phyloP scores from a whole-genome alignment of 495 filamentous ascomycete genomes.

The Pyronema domesticum region DNA sequence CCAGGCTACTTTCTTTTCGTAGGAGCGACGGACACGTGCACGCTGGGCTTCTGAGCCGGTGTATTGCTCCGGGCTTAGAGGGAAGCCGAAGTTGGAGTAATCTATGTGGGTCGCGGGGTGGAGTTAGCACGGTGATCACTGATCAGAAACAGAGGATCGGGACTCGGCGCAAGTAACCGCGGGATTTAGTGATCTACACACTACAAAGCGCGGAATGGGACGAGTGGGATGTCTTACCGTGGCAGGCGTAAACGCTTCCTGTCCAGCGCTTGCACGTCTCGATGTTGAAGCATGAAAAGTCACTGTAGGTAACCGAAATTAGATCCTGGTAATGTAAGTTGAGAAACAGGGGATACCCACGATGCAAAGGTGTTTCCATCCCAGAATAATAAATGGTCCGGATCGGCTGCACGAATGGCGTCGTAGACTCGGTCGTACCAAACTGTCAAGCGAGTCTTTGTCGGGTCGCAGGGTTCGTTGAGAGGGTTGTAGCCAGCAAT shows the following conservation, averaged over 20 bases:
- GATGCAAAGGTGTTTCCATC: constrained; percentile 51
- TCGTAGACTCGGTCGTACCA: constrained; percentile 42
- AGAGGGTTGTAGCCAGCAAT: constrained; percentile 50
- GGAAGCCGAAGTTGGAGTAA: constrained; percentile 43
- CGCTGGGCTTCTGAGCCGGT: constrained; percentile 36
- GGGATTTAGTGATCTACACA: too few species aligned
- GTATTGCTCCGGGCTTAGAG: constrained; percentile 32
- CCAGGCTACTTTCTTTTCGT: constrained; percentile 39
- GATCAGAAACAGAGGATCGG: background rate
- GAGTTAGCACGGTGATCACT: background rate
- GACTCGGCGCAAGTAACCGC: too few species aligned
- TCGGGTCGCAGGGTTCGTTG: constrained; percentile 45
- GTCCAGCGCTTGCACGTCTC: constrained; percentile 22
- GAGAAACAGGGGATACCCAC: constrained; percentile 9
- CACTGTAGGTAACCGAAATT: constrained; percentile 4
- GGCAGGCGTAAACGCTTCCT: constrained; percentile 43
- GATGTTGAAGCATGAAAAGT: constrained; percentile 27
- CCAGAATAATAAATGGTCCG: constrained; percentile 44
- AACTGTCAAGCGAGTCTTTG: constrained; percentile 35
- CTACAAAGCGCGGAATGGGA: too few species aligned
- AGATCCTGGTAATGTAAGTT: background rate
- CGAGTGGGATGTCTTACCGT: too few species aligned
- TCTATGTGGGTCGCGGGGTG: constrained; percentile 9
- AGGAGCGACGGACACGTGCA: constrained; percentile 29
- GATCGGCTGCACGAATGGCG: constrained; percentile 40